phyloP scores from a whole-genome alignment of 2,329 filamentous ascomycete species.

The Sclerotiophoma versabilis region DNA sequence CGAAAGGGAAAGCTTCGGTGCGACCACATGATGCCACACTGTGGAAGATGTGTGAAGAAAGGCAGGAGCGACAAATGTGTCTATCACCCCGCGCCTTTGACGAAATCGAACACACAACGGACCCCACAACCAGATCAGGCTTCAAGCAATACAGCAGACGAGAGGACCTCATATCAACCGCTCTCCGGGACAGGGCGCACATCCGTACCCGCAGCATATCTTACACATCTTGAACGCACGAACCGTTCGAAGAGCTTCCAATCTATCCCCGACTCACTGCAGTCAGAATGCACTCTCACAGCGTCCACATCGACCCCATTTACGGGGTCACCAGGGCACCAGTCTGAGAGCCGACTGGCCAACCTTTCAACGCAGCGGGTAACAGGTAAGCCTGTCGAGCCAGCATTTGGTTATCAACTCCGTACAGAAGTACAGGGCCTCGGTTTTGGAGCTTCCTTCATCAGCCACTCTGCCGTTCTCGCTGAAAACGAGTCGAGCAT shows the following conservation, averaged over 20 bases:
- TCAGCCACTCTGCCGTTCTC: slow-evolving; percentile 37
- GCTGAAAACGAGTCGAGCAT: slow-evolving; percentile 38
- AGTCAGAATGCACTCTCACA: not conserved
- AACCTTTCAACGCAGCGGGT: not conserved
- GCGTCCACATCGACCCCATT: not conserved
- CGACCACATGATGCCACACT: slow-evolving; percentile 47
- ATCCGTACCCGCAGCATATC: not conserved
- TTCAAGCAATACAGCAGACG: slow-evolving; percentile 3
- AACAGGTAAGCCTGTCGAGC: not conserved
- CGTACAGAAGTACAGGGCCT: slow-evolving; percentile 17
- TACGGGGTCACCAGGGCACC: not conserved
- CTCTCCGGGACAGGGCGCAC: not conserved
- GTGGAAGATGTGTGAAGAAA: slow-evolving; percentile 41
- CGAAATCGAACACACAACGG: slow-evolving; percentile 28
- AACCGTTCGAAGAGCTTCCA: not conserved
- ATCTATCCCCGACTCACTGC: not conserved
- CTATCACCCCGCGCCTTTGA: slow-evolving; percentile 48
- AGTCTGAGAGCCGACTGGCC: not conserved
- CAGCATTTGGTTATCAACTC: not conserved
- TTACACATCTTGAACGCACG: slow-evolving; percentile 3
- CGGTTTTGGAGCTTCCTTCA: slow-evolving; percentile 27
- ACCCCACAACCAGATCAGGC: slow-evolving; percentile 11
- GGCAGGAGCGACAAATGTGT: slow-evolving; percentile 41
- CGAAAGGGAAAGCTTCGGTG: slow-evolving; percentile 46
- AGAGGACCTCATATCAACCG: not conserved